Evolutionary conservation across 805 yeast species (phyloP).

Genomic region (Maudiozyma barnettii): DNA sequence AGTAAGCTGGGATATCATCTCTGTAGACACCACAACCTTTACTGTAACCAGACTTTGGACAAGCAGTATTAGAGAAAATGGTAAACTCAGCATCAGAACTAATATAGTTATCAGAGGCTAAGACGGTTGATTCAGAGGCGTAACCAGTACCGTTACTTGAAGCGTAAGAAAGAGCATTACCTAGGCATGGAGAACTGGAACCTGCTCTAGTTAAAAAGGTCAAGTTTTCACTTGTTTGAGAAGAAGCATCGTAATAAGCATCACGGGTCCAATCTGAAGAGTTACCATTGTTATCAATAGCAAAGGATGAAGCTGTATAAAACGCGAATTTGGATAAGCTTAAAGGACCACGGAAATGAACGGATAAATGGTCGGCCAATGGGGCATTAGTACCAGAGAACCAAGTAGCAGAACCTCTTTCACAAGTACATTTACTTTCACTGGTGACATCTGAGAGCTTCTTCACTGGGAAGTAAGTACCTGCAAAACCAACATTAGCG

Average conservation of each 20-base stretch:
- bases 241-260: constrained; percentile 44
- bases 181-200: constrained; percentile 50
- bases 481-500: constrained; percentile 28
- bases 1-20: constrained; percentile 62
- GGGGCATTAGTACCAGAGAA: constrained; percentile 57
- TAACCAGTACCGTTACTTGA: constrained; percentile 42
- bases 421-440: constrained; percentile 23
- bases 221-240: constrained; percentile 47
- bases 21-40: constrained; percentile 74
- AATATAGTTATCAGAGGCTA: constrained; percentile 40
- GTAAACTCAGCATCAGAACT: constrained; percentile 50
- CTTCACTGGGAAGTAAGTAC: constrained; percentile 24
- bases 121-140: constrained; percentile 39
- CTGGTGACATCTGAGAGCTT: constrained; percentile 17
- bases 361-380: constrained; percentile 53
- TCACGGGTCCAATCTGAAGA: constrained; percentile 46
- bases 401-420: constrained; percentile 19
- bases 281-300: constrained; percentile 19
- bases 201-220: constrained; percentile 64
- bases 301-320: constrained; percentile 40
- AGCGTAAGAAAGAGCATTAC: constrained; percentile 58
- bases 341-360: constrained; percentile 73
- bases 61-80: constrained; percentile 47
- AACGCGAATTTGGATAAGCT: constrained; percentile 49
- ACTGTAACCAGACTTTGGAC: constrained; percentile 43